phyloP scores from a whole-genome alignment of 2,329 filamentous ascomycete species.

The Trichoderma koningiopsis region DNA sequence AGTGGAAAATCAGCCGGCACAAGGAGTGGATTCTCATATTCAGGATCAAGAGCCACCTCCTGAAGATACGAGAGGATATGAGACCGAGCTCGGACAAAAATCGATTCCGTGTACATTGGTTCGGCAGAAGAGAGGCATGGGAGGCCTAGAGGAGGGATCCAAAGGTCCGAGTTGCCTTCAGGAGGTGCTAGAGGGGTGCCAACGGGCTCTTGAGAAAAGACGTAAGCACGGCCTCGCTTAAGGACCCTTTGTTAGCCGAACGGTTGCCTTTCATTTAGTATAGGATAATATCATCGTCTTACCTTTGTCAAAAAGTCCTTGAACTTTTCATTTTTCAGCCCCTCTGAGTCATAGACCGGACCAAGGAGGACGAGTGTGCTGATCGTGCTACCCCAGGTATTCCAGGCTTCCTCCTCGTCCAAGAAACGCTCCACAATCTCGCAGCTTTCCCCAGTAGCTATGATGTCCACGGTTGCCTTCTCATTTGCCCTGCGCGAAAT shows the following conservation, averaged over 20 bases:
- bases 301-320: conserved; percentile 56
- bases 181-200: conserved; percentile 57
- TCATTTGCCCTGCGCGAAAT: conserved; percentile 51
- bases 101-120: conserved; percentile 57
- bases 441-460: conserved; percentile 70
- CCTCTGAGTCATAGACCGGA: conserved; percentile 43
- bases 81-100: conserved; percentile 59
- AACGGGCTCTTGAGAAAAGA: conserved; percentile 53
- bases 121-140: conserved; percentile 72
- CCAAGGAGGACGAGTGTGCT: conserved; percentile 55
- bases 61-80: conserved; percentile 64
- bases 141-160: conserved; percentile 56
- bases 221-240: conserved; percentile 63
- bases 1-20: conserved; percentile 1
- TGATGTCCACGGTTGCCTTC: conserved; percentile 64
- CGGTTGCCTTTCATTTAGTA: conserved; percentile 1
- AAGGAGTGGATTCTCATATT: conserved; percentile 42
- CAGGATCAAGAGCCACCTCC: conserved; percentile 48
- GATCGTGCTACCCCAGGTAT: conserved; percentile 46
- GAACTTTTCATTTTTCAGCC: conserved; percentile 49
- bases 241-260: conserved; percentile 22
- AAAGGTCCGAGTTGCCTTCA: conserved; percentile 48
- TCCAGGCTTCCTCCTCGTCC: conserved; percentile 56
- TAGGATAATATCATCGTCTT: conserved; percentile 27
- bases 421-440: conserved; percentile 61